These are phyloP conservation scores for Corrigiola litoralis DNA, from an alignment of 179 eudicot genomes.

Conservation along the genomic window DNA sequence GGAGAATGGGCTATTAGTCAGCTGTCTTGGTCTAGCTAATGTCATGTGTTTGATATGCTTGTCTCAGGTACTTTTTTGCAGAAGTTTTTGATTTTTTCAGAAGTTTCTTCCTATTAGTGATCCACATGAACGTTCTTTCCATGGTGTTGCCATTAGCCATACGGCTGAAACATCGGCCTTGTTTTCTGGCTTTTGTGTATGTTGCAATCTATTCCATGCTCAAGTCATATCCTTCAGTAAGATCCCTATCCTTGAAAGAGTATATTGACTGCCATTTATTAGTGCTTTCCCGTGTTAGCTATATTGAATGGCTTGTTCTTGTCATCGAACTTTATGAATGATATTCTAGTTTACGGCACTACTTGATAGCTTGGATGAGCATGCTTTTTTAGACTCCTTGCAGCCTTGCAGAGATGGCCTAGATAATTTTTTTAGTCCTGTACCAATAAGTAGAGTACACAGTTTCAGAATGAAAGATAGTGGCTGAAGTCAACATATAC, in stretches of 20 bases:
- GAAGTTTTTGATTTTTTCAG: slow-evolving; percentile 97
- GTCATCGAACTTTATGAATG: neutral
- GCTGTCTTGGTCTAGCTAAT: neutral
- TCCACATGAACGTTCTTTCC: slow-evolving; percentile 84
- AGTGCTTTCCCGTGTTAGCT: neutral
- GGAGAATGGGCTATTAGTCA: neutral
- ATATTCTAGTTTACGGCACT: no score
- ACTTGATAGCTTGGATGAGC: no score
- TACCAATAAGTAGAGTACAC: no score
- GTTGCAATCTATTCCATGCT: slow-evolving; percentile 85
- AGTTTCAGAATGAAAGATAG: no score
- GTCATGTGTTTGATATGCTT: slow-evolving; percentile 12
- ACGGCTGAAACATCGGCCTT: slow-evolving; percentile 83
- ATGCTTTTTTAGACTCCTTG: no score
- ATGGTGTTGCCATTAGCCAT: slow-evolving; percentile 90
- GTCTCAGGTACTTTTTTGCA: slow-evolving; percentile 96
- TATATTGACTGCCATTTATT: neutral
- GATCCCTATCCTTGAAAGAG: slow-evolving; percentile 19
- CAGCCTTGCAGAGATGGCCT: no score
- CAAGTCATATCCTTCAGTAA: slow-evolving; percentile 95
- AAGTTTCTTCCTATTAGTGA: slow-evolving; percentile 79
- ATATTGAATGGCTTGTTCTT: neutral
- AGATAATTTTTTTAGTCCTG: no score
- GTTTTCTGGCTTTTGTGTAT: slow-evolving; percentile 83
- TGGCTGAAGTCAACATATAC: no score